A percentile compares a stretch with the other conserved stretches of the same genome.
Evolutionary conservation across 257 asterid genomes (phyloP).

Genomic region (Nicotiana noctiflora): DNA sequence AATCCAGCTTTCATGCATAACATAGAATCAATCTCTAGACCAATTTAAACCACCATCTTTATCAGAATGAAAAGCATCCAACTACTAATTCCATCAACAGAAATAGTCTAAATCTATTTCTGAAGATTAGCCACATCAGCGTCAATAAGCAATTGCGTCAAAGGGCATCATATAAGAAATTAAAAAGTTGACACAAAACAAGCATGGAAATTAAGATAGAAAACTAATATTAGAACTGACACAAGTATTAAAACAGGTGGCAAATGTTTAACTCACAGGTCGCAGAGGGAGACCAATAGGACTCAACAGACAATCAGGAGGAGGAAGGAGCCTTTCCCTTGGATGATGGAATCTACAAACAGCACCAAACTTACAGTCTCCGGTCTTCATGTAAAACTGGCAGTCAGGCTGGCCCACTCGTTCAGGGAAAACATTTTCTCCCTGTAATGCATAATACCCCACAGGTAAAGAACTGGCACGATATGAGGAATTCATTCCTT

Average conservation of each 20-base stretch:
- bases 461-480: constrained; percentile 53
- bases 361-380: constrained; percentile 94
- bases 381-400: constrained; percentile 93
- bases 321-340: constrained; percentile 68
- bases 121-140: too few relatives aligned
- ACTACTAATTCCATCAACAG: too few relatives aligned
- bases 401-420: constrained; percentile 96
- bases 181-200: background rate
- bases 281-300: constrained; percentile 91
- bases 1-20: too few relatives aligned
- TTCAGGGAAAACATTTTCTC: constrained; percentile 83
- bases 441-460: constrained; percentile 67
- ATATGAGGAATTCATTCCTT: constrained; percentile 35
- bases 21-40: too few relatives aligned
- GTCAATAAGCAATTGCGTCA: too few relatives aligned
- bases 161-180: too few relatives aligned
- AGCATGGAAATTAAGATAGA: background rate
- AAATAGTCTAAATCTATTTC: too few relatives aligned
- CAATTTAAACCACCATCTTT: too few relatives aligned
- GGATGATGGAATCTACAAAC: constrained; percentile 97
- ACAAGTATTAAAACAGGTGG: background rate
- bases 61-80: too few relatives aligned
- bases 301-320: constrained; percentile 87
- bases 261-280: constrained; percentile 48
- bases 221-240: background rate